Percentiles rank a stretch among this genome's conserved stretches.
These are phyloP conservation scores for Lactarius pseudohatsudake DNA, from an alignment of 768 basidiomycete genomes.

Conservation along the genomic window DNA sequence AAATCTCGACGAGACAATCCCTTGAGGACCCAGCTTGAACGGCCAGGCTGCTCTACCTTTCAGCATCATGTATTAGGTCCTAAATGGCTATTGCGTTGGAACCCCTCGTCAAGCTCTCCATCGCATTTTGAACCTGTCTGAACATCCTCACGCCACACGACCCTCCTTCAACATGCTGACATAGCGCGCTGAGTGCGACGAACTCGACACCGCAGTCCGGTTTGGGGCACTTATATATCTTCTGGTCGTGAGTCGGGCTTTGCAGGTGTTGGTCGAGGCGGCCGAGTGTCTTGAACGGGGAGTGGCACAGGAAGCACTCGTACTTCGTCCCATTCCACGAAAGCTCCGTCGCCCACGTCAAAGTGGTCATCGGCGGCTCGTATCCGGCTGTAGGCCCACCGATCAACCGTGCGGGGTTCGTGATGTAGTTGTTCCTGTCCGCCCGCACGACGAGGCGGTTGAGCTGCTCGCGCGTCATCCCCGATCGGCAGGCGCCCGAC, in stretches of 20 bases:
- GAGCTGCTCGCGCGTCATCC: constrained; percentile 40
- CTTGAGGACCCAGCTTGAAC: background rate
- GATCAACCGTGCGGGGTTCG: constrained; percentile 5
- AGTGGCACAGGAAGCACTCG: constrained; percentile 67
- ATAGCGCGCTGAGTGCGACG: constrained; percentile 17
- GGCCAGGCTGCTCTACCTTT: background rate
- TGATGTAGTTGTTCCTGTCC: constrained; percentile 13
- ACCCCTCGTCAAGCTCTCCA: constrained; percentile 16
- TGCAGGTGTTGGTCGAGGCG: constrained; percentile 61
- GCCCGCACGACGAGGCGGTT: constrained; percentile 14
- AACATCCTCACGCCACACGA: constrained; percentile 22
- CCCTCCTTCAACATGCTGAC: constrained; percentile 21
- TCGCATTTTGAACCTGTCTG: constrained; percentile 11
- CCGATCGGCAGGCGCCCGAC: constrained; percentile 54
- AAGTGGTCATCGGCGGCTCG: background rate
- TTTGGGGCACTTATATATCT: constrained; percentile 21
- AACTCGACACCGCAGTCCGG: constrained; percentile 10
- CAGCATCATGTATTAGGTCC: background rate
- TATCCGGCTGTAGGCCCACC: background rate
- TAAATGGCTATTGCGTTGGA: constrained; percentile 7
- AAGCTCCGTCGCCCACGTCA: constrained; percentile 37
- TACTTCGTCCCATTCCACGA: constrained; percentile 47
- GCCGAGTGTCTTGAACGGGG: constrained; percentile 39
- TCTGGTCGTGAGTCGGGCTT: constrained; percentile 43
- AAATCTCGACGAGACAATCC: no score